These are phyloP conservation scores for Stachybotrys elegans DNA, from an alignment of 2,329 filamentous ascomycete species.

Conservation along the genomic window DNA sequence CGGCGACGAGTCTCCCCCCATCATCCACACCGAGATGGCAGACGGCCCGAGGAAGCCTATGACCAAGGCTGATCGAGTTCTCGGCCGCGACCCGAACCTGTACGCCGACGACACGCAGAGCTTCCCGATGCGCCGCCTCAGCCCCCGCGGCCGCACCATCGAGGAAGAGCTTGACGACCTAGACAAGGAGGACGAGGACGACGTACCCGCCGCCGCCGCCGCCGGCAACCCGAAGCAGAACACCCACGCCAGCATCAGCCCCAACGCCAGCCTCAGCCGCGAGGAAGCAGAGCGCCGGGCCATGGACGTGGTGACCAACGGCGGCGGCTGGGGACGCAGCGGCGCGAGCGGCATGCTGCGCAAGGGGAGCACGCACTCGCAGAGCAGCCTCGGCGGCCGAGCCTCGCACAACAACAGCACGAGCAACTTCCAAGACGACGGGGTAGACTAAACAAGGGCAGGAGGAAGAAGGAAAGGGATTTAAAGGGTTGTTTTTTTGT, in stretches of 20 bases:
- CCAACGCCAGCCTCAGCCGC: constrained; percentile 27
- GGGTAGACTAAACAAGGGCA: constrained; percentile 28
- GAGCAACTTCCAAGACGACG: constrained; percentile 19
- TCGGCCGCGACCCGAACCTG: constrained; percentile 51
- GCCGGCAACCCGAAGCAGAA: constrained; percentile 23
- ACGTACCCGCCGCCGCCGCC: constrained; percentile 25
- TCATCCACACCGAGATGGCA: constrained; percentile 15
- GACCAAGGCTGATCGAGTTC: constrained; percentile 54
- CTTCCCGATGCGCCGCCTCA: constrained; percentile 43
- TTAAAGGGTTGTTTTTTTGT: too few species aligned
- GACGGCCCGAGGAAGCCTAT: constrained; percentile 30
- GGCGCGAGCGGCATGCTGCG: constrained; percentile 39
- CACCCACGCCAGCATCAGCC: constrained; percentile 33
- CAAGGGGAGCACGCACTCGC: constrained; percentile 24
- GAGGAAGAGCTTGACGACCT: constrained; percentile 37
- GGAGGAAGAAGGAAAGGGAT: too few species aligned
- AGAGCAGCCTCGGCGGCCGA: constrained; percentile 12
- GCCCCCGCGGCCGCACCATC: constrained; percentile 37
- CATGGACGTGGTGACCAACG: constrained; percentile 37
- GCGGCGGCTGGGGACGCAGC: constrained; percentile 31
- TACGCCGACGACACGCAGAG: constrained; percentile 45
- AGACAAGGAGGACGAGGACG: constrained; percentile 28
- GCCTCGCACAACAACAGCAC: not conserved
- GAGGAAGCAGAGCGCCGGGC: constrained; percentile 39
- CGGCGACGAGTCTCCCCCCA: constrained; percentile 15